A percentile compares a stretch with the other conserved stretches of the same genome.
Conservation (phyloP, 345 rosid genomes). For the Eucalyptus sp. region DNA sequence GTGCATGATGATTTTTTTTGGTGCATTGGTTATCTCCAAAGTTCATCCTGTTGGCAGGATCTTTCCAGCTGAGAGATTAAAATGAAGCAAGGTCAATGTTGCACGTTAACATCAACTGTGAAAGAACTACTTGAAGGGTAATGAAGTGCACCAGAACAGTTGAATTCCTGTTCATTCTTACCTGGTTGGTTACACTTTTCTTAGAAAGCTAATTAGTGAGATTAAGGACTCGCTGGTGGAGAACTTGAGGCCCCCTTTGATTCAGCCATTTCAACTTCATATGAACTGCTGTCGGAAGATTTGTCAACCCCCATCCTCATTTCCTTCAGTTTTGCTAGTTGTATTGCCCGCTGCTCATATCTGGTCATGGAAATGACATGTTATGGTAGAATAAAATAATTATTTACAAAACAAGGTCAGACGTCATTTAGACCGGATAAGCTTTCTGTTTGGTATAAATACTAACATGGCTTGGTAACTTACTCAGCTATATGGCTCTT, state of each 20-base stretch:
- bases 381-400: neutral
- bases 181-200: neutral
- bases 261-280: conserved; percentile 60
- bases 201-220: neutral
- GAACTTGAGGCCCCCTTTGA: conserved; percentile 9
- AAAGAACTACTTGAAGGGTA: neutral
- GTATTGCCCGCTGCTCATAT: conserved; percentile 39
- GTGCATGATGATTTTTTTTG: neutral
- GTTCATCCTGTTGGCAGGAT: neutral
- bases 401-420: neutral
- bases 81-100: neutral
- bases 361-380: conserved; percentile 7
- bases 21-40: neutral
- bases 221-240: conserved; percentile 16
- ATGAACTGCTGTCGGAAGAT: conserved; percentile 1
- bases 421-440: neutral
- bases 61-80: neutral
- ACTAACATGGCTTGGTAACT: neutral
- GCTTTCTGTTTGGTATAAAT: neutral
- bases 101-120: neutral
- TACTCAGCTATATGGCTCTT: conserved; percentile 58
- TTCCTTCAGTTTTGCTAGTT: conserved; percentile 21
- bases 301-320: conserved; percentile 17
- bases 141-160: neutral
- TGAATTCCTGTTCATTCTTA: neutral